Evolutionary conservation across 495 filamentous ascomycete species (phyloP), one percentile per base, ranked within the genome.

Genomic region (Pyrenopolyporus hunteri): DNA sequence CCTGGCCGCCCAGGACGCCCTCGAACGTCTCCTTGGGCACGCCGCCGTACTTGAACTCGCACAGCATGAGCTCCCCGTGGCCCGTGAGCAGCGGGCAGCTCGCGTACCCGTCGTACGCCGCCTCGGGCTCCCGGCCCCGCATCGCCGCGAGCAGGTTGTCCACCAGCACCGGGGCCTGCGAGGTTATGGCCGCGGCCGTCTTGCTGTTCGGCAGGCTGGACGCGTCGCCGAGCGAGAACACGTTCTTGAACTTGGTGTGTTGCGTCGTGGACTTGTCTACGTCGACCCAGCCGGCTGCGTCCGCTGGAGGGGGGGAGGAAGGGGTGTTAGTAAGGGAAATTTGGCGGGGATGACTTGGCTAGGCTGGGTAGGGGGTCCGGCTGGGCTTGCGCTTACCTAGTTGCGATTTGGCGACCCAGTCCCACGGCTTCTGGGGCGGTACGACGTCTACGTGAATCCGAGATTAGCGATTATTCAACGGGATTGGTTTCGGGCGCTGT

Each of bases 11-110:
- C 14, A 88, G 72, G 70, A 72, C 77, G 11, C 72, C 60, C 14
- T 68, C 76, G 61, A 89, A 89, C 0, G 87, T 88, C 79, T 89
- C 87, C 76, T 88, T 87, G 3, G 87, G 87, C 59, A 77, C 80
- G 8, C 84, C 85, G n/a, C 82, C 87, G 54, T 89, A 89, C 79
- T 86, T 88, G 76, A 89, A 89, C 74, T 89, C 87, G 11, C 84
- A 85, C 33, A 89, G 78, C 40, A 89, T 76, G 10, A 89, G 84
- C 74, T 89, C 87, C 48, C 81, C 81, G 59, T 88, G 85, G 59
- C 85, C 81, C 0, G 84, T 87, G 62, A 83, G 43, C n/a, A 89
- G 77, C 19, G 87, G 87, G 72, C 87, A 89, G 1, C 85, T 87
- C 0, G 87, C 85, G 69, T 89, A 89, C 6, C 87, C 87, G 51